Evolutionary conservation across 2,329 filamentous ascomycete genomes (phyloP).

Genomic region (Myriangium duriaei): DNA sequence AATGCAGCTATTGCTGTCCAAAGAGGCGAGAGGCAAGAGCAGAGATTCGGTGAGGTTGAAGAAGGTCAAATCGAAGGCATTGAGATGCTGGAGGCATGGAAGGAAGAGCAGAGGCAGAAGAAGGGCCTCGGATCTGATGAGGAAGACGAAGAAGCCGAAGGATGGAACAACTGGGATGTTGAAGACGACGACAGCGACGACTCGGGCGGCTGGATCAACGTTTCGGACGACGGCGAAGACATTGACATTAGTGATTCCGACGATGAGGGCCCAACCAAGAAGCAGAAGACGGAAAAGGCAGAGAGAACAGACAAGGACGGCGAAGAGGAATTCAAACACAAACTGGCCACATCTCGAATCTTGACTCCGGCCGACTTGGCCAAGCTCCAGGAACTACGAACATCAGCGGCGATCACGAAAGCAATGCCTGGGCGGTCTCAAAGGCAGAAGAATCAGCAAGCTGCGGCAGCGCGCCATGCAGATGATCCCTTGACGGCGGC

Average conservation of each 20-base stretch:
- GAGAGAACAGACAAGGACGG: constrained; percentile 21
- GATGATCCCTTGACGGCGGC: constrained; percentile 85
- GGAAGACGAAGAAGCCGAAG: constrained; percentile 43
- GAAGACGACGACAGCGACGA: constrained; percentile 52
- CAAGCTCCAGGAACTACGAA: constrained; percentile 79
- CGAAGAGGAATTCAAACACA: constrained; percentile 37
- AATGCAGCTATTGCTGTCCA: constrained; percentile 74
- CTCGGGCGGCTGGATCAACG: constrained; percentile 87
- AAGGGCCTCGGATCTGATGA: constrained; percentile 52
- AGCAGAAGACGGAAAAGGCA: constrained; percentile 42
- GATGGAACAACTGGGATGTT: constrained; percentile 47
- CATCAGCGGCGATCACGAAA: constrained; percentile 59
- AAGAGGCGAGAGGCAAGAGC: constrained; percentile 60
- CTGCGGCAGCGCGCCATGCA: constrained; percentile 46
- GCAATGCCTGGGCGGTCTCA: constrained; percentile 36
- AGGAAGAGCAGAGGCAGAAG: constrained; percentile 71
- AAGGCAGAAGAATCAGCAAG: constrained; percentile 23
- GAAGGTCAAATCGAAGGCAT: constrained; percentile 78
- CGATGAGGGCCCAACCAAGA: constrained; percentile 51
- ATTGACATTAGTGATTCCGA: constrained; percentile 63
- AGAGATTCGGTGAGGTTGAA: constrained; percentile 71
- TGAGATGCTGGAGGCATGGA: constrained; percentile 84
- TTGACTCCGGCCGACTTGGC: constrained; percentile 92
- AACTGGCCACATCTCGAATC: constrained; percentile 82
- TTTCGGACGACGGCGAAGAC: constrained; percentile 65